Percentiles rank a stretch among this genome's conserved stretches.
Conservation (phyloP, 1,139 yeast species). For the Suhomyces maxii region DNA sequence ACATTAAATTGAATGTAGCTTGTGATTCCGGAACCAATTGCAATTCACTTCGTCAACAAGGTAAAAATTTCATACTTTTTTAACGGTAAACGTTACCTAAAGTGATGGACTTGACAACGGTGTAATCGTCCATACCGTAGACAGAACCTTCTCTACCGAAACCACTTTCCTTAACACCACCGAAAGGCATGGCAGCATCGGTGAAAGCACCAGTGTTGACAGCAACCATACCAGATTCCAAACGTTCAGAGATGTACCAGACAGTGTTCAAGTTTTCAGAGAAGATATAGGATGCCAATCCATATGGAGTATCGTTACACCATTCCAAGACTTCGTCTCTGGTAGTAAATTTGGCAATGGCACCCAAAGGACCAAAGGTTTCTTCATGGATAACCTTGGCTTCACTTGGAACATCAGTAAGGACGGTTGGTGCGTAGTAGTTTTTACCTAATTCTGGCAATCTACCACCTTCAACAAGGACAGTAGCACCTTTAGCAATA, state of each 20-base stretch:
- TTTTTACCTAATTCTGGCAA: slow-evolving; percentile 67
- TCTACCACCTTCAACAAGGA: slow-evolving; percentile 64
- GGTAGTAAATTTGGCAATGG: slow-evolving; percentile 62
- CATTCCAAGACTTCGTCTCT: slow-evolving; percentile 67
- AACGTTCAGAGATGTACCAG: slow-evolving; percentile 57
- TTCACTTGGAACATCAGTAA: slow-evolving; percentile 61
- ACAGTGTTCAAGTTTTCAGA: slow-evolving; percentile 47
- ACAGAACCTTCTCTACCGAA: slow-evolving; percentile 82
- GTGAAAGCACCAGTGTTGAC: slow-evolving; percentile 73
- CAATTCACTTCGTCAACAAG: too few relatives aligned
- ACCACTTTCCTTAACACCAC: slow-evolving; percentile 79
- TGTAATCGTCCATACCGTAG: slow-evolving; percentile 74
- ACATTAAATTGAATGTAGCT: too few relatives aligned
- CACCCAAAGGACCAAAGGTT: slow-evolving; percentile 90
- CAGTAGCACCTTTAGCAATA: slow-evolving; percentile 64
- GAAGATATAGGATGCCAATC: slow-evolving; percentile 80
- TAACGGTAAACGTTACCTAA: slow-evolving; percentile 33
- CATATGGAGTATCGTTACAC: slow-evolving; percentile 72
- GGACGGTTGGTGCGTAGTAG: slow-evolving; percentile 76
- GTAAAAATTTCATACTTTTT: neutral
- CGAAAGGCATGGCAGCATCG: slow-evolving; percentile 74
- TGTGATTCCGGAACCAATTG: too few relatives aligned
- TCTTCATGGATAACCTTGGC: slow-evolving; percentile 72
- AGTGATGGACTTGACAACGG: slow-evolving; percentile 61
- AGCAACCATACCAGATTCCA: slow-evolving; percentile 82